Evolutionary conservation across 2,329 filamentous ascomycete genomes (phyloP).

Genomic region (Pyrenophora tritici-repentis): DNA sequence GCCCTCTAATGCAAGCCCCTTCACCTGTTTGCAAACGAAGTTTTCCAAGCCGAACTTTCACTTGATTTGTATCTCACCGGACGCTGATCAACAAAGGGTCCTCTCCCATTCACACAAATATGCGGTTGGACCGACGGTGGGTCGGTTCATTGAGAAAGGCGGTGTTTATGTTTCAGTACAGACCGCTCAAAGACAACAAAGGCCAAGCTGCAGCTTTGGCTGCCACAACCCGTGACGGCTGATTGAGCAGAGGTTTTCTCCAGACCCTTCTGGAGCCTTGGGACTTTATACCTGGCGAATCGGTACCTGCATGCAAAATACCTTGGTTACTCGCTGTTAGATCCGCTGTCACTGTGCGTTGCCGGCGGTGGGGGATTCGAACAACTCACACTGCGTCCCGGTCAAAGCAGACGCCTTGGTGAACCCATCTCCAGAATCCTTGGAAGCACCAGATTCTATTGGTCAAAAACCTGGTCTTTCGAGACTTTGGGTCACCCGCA

Average conservation of each 20-base stretch:
- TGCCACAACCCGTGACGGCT: conserved; percentile 23
- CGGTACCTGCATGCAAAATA: conserved; percentile 13
- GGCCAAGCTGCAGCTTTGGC: conserved; percentile 26
- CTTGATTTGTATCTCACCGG: conserved; percentile 28
- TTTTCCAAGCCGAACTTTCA: conserved; percentile 15
- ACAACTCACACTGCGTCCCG: conserved; percentile 31
- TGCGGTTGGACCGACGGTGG: conserved; percentile 21
- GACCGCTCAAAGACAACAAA: conserved; percentile 32
- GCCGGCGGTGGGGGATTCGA: conserved; percentile 38
- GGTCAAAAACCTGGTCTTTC: conserved; percentile 6
- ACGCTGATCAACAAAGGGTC: conserved; percentile 24
- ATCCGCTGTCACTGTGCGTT: conserved; percentile 26
- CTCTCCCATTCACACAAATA: conserved; percentile 12
- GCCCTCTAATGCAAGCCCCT: conserved; percentile 18
- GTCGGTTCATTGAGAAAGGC: conserved; percentile 13
- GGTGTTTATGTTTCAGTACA: conserved; percentile 36
- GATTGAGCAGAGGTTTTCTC: conserved; percentile 8
- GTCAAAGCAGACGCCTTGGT: conserved; percentile 19
- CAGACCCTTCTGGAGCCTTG: conserved; percentile 22
- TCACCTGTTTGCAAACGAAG: conserved; percentile 10
- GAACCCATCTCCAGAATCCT: conserved; percentile 2
- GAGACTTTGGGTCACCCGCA: conserved; percentile 20
- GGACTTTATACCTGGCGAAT: conserved; percentile 11
- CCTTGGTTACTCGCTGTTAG: conserved; percentile 15
- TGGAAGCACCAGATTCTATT: conserved; percentile 6